Percentiles rank a stretch among this genome's conserved stretches.
These are phyloP conservation scores for Fagus crenata DNA, from an alignment of 306 rosid species.

Conservation along the genomic window DNA sequence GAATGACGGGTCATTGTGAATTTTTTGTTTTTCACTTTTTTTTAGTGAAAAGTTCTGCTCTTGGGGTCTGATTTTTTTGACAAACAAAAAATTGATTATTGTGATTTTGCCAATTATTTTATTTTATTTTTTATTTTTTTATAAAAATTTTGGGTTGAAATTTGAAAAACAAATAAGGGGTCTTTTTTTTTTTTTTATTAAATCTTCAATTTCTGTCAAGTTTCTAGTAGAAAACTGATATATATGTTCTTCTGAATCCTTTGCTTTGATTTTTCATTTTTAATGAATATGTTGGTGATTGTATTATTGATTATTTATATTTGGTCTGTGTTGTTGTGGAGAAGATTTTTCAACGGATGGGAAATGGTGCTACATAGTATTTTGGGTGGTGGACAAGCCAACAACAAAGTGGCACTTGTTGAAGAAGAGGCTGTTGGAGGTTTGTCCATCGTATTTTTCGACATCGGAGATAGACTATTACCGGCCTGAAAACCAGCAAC, in stretches of 20 bases:
- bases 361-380: conserved; percentile 60
- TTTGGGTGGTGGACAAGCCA: conserved; percentile 56
- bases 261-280: background rate
- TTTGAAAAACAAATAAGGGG: background rate
- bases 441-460: conserved; percentile 53
- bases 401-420: conserved; percentile 51
- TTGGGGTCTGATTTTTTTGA: conserved; percentile 18
- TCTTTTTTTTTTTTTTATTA: background rate
- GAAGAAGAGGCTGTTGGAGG: conserved; percentile 53
- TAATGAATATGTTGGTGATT: background rate
- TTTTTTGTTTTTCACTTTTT: background rate
- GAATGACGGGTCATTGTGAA: background rate
- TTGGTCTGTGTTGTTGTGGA: background rate
- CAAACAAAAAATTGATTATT: background rate
- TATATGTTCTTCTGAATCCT: background rate
- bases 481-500: conserved; percentile 40
- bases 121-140: background rate
- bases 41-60: background rate
- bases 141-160: background rate
- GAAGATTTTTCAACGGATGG: conserved; percentile 58
- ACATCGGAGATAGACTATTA: conserved; percentile 47
- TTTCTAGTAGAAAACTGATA: background rate
- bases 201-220: background rate
- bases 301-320: background rate
- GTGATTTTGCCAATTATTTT: background rate